Evolutionary conservation across 805 yeast genomes (phyloP).

Genomic region (Saturnispora galanensis): DNA sequence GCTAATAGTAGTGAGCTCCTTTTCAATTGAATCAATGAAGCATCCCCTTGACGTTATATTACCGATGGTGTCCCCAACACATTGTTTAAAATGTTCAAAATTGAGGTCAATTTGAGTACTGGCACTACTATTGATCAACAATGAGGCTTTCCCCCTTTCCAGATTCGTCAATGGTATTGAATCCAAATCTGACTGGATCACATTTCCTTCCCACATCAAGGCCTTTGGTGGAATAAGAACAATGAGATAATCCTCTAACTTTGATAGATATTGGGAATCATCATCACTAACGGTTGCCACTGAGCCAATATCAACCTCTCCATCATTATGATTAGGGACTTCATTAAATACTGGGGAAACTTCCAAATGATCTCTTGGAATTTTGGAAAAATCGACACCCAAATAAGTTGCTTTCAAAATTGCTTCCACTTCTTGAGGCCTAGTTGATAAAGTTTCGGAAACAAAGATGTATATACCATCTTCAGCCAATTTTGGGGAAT

Average conservation of each 20-base stretch:
- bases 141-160: slow-evolving; percentile 56
- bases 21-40: slow-evolving; percentile 62
- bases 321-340: slow-evolving; percentile 11
- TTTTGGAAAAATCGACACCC: slow-evolving; percentile 38
- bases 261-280: slow-evolving; percentile 10
- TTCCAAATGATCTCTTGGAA: slow-evolving; percentile 26
- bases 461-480: slow-evolving; percentile 78
- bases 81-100: slow-evolving; percentile 45
- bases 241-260: slow-evolving; percentile 46
- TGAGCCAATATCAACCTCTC: slow-evolving; percentile 2
- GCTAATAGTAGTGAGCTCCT: slow-evolving; percentile 57
- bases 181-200: slow-evolving; percentile 39
- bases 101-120: slow-evolving; percentile 43
- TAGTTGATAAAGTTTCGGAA: slow-evolving; percentile 41
- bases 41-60: slow-evolving; percentile 54
- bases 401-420: slow-evolving; percentile 38
- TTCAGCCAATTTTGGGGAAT: slow-evolving; percentile 53
- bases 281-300: slow-evolving; percentile 4
- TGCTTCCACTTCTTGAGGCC: slow-evolving; percentile 34
- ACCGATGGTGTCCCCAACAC: slow-evolving; percentile 45
- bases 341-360: slow-evolving; percentile 23
- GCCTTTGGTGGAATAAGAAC: slow-evolving; percentile 76
- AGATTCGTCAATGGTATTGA: slow-evolving; percentile 44
- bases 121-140: slow-evolving; percentile 64
- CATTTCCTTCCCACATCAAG: slow-evolving; percentile 82